Base-by-base conservation (phyloP, 495 filamentous ascomycete genomes). In the Penicillium desertorum region DNA sequence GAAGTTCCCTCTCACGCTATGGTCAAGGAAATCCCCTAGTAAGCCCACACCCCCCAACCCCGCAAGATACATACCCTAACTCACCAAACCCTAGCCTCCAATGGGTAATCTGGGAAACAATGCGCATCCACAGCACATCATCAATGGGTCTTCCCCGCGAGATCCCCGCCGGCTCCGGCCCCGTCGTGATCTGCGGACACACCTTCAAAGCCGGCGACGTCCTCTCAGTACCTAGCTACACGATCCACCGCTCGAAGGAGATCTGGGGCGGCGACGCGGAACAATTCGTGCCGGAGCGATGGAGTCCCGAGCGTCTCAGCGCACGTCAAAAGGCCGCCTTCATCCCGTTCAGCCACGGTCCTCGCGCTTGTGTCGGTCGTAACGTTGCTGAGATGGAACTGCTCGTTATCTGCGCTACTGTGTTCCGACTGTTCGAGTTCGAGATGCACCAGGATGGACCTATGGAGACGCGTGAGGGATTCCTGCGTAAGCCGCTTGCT, bases 331-430 rank as follows among this genome's bases (percentile, higher is more conserved):
- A 90, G 73, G 80, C 79, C 17, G 86, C 87, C 0, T 96, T 96
- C 60, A 88, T 96, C 49, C 92, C 92, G 0, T 96, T 96, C 69
- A 87, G 83, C 57, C 82, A 88, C 47, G 92, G 92, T 0, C 91
- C 92, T 2, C 72, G 91, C 17, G 82, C 87, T 5, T 96, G 91
- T 60, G 89, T 96, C 16, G 91, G 91, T 0, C 71, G 90, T 46
- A 94, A 92, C 67, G 88, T 96, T 19, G 92, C 92, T 0, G 92
- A 96, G 81, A 95, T 96, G 91, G 92, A 96, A 69, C 77, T 96
- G 74, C 85, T 87, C 59, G 79, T 92, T 47, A 94, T 95, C 56
- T 86, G 85, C 39, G 82, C 81, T 3, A 90, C 88, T 16, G 88
- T 92, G 66, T 89, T 88, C 68, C 71, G 84, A 27, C 71, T 88